phyloP scores from a whole-genome alignment of 176 grass and related monocot genomes.

The Lolium perenne region DNA sequence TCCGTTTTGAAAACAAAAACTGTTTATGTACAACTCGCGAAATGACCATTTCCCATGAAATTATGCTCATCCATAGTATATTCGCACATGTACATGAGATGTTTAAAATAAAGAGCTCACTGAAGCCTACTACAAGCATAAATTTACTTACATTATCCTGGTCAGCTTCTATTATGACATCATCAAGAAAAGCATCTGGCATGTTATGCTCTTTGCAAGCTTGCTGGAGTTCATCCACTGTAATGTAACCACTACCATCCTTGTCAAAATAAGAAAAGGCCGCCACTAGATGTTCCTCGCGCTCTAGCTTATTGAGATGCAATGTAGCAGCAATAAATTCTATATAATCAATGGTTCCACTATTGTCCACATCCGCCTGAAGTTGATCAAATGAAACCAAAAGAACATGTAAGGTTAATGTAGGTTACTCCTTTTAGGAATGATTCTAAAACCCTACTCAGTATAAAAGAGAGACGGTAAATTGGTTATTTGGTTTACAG shows the following conservation, averaged over 20 bases:
- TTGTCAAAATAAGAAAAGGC: slow-evolving; percentile 78
- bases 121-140: not conserved
- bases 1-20: too few relatives aligned
- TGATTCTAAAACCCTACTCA: slow-evolving; percentile 4
- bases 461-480: not conserved
- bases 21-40: too few relatives aligned
- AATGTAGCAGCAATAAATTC: slow-evolving; percentile 73
- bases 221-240: slow-evolving; percentile 70
- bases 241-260: slow-evolving; percentile 73
- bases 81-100: not conserved
- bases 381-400: slow-evolving; percentile 48
- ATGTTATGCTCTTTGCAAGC: slow-evolving; percentile 76
- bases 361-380: slow-evolving; percentile 70
- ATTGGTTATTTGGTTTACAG: slow-evolving; percentile 3
- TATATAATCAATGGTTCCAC: slow-evolving; percentile 70
- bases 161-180: slow-evolving; percentile 65
- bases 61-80: not conserved
- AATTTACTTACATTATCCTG: slow-evolving; percentile 65
- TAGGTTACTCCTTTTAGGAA: not conserved
- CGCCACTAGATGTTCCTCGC: slow-evolving; percentile 66
- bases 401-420: slow-evolving; percentile 11
- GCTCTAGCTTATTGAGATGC: slow-evolving; percentile 71
- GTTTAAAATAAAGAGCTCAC: not conserved
- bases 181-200: slow-evolving; percentile 70
- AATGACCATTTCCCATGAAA: not conserved